Conservation (phyloP, 2,329 filamentous ascomycete species). For the Clonostachys chloroleuca region DNA sequence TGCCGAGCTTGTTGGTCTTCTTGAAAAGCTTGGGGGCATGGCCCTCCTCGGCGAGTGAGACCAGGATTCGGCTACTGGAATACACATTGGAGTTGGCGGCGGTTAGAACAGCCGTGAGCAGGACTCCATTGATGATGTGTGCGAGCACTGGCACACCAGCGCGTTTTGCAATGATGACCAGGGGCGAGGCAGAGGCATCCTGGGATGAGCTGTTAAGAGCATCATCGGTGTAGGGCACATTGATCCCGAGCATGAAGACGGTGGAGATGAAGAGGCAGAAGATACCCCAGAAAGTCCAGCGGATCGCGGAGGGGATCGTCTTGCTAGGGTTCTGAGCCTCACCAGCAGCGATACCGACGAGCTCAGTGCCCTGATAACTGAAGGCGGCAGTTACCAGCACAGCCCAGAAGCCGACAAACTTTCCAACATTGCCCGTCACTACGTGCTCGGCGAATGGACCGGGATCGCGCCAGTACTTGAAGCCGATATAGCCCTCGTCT, state of each 20-base stretch:
- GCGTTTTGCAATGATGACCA: constrained; percentile 55
- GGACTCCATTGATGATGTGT: constrained; percentile 71
- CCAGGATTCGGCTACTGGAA: constrained; percentile 64
- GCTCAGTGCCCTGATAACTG: constrained; percentile 68
- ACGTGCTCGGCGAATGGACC: constrained; percentile 64
- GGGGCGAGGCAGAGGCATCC: constrained; percentile 61
- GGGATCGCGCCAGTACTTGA: constrained; percentile 64
- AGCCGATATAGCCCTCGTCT: constrained; percentile 66
- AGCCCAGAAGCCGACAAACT: constrained; percentile 67
- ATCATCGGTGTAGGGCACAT: constrained; percentile 59
- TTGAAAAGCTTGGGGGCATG: constrained; percentile 58
- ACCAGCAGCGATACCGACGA: constrained; percentile 74
- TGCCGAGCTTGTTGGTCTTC: constrained; percentile 55
- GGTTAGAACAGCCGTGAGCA: constrained; percentile 73
- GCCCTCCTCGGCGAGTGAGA: constrained; percentile 60
- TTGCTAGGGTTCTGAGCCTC: constrained; percentile 70
- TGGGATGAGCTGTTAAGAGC: constrained; percentile 44
- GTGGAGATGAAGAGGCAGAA: constrained; percentile 62
- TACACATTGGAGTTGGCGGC: constrained; percentile 77
- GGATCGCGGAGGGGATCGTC: constrained; percentile 68
- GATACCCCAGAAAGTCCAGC: constrained; percentile 72
- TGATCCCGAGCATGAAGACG: constrained; percentile 67
- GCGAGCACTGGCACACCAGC: constrained; percentile 62
- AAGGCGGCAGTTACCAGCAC: constrained; percentile 61
- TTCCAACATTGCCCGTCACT: constrained; percentile 46